Evolutionary conservation across 108 stramenopile genomes (phyloP), one percentile per base, ranked within the genome.

Genomic region (Skeletonema potamos): DNA sequence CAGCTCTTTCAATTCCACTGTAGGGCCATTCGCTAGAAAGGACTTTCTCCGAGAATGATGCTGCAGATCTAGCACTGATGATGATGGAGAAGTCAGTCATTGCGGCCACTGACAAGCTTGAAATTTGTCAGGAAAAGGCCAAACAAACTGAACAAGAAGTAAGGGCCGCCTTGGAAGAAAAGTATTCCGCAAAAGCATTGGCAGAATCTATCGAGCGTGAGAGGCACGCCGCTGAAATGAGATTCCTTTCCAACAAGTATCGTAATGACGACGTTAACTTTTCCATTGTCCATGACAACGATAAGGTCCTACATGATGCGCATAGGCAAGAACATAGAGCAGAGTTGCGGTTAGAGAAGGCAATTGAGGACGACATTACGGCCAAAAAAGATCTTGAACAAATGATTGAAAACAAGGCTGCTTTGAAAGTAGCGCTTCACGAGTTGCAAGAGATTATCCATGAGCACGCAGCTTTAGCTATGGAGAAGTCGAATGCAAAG

Each of bases 331-430:
- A 59, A 15, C 27, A 59, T 34, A n/a, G 8, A 12, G 58, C 58
- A 59, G 58, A 59, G 27, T 8, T 59, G 58, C n/a, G 15, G 8
- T 10, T 59, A 17, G 58, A 59, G 22, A 59, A 59, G 58, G 58
- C 58, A 10, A 59, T 59, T 10, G 58, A 59, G 20, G 58, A 59
- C 12, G 58, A 59, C 58, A 59, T 59, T 34, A 29, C 58, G 17
- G 20, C 58, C 29, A 59, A 59, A 29, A 59, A 59, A 37, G 58
- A 59, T 17, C 58, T 59, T 6, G 58, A 59, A 24, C 30, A 59
- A 10, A 33, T 59, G 58, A 59, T 59, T 34, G 58, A 59, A 33
- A 59, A 32, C 58, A 59, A 59, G 58, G 58, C 58, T 1, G 58
- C 58, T 33, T 34, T 59, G 34, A 59, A 59, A 37, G 34, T 8